Percentiles rank a stretch among this genome's conserved stretches.
These are phyloP conservation scores for Dothidotthia symphoricarpi DNA, from an alignment of 2,329 filamentous ascomycete species.

Conservation along the genomic window DNA sequence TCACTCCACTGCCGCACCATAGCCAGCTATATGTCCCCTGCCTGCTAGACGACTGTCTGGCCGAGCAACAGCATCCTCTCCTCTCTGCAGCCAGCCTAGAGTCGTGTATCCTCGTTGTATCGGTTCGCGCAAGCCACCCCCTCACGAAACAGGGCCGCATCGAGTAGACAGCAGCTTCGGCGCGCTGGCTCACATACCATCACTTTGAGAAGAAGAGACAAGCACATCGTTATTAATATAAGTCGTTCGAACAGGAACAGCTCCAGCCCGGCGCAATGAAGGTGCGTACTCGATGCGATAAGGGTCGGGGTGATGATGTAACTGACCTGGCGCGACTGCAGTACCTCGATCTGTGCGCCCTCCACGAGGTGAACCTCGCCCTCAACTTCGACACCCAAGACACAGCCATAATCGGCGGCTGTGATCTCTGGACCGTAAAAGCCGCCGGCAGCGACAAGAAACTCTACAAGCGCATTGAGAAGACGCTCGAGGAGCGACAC, in stretches of 20 bases:
- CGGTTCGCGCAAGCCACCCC: conserved; percentile 37
- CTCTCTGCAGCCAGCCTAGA: conserved; percentile 47
- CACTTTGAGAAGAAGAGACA: conserved; percentile 1
- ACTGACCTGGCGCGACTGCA: conserved; percentile 45
- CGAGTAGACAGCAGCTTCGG: conserved; percentile 20
- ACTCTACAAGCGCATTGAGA: conserved; percentile 91
- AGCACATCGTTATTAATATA: conserved; percentile 8
- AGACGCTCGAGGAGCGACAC: conserved; percentile 87
- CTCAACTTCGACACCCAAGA: conserved; percentile 95
- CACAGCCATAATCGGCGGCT: conserved; percentile 86
- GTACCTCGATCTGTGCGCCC: conserved; percentile 89
- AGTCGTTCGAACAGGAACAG: conserved; percentile 1
- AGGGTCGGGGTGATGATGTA: conserved; percentile 28
- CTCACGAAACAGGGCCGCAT: conserved; percentile 30
- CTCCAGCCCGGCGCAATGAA: conserved; percentile 35
- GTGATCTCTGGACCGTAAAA: conserved; percentile 97
- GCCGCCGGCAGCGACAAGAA: conserved; percentile 95
- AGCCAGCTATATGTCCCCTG: conserved; percentile 27
- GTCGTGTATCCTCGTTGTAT: conserved; percentile 39
- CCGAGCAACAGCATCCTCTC: conserved; percentile 38
- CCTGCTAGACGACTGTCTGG: conserved; percentile 44
- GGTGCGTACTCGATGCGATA: conserved; percentile 28
- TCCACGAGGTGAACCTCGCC: conserved; percentile 86
- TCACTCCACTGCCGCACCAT: conserved; percentile 20
- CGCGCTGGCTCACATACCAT: conserved; percentile 15